Base-by-base conservation (phyloP, 2,329 filamentous ascomycete genomes). In the Colletotrichum tofieldiae region DNA sequence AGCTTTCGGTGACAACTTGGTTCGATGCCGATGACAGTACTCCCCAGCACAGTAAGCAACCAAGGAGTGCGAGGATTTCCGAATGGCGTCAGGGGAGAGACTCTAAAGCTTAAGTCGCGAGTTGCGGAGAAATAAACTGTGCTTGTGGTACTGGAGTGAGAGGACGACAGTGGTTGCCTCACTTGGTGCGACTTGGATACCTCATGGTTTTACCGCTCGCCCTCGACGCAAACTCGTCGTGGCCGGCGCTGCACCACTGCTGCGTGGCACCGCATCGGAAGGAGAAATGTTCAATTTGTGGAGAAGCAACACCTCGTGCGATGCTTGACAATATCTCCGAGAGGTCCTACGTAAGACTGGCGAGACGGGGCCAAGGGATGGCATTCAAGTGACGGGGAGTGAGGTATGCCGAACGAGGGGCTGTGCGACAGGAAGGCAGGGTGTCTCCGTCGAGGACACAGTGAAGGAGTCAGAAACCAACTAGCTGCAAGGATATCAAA, bases 151-250 rank as follows among this genome's bases (percentile, higher is more conserved):
- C 72, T 68, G 35, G 60, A 63, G 67, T 74, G 67, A 74, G 39
- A 37, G 52, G 52, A 63, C 60, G 64, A 68, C 68, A 54, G 45
- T 52, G 68, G 63, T 39, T 61, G 62, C 72, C 65, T 75, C 68
- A 67, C 49, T 66, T 29, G 29, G 67, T 74, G 61, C 47, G 54
- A 74, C 73, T 32, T 20, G 35, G 20, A 63, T 62, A 37, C 49
- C 41, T 66, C 58, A 63, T 65, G 71, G 60, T 54, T 60, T 37
- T 55, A 62, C 62, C 45, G 58, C 45, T 67, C 67, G 56, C 66
- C 73, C 73, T 74, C 73, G 71, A 73, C 39, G 71, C 67, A 72
- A 72, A 69, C 65, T 72, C 65, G 69, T 72, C 69, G 69, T 72
- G 65, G 69, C 59, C 59, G 45, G 32, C 23, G 69, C 65, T 72